A percentile compares a stretch with the other conserved stretches of the same genome.
phyloP scores from a whole-genome alignment of 208 protist species.

The Acanthamoeba triangularis region DNA sequence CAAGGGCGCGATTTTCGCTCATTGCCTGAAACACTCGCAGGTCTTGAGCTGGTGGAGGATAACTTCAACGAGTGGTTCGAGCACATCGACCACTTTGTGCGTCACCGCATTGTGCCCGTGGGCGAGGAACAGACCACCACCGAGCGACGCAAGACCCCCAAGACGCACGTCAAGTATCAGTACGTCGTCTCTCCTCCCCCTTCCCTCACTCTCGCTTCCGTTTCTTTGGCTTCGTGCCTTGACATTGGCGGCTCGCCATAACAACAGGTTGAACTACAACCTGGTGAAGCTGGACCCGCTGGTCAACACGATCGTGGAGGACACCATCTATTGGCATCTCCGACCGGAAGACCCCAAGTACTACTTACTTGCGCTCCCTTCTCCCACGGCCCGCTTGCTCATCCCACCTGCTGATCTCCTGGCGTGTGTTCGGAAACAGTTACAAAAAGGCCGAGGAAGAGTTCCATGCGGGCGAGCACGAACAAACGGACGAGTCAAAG shows the following conservation, averaged over 20 bases:
- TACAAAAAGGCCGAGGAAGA: not conserved
- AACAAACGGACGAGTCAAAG: not conserved
- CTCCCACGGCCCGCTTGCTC: not conserved
- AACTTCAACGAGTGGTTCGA: constrained; percentile 71
- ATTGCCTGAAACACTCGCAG: not conserved
- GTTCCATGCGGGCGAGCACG: not conserved
- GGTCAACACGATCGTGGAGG: constrained; percentile 11
- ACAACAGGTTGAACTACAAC: not conserved
- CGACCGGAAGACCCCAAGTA: constrained; percentile 58
- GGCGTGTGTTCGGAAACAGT: too few relatives aligned
- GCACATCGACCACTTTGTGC: constrained; percentile 71
- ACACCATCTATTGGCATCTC: constrained; percentile 38
- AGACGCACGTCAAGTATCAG: constrained; percentile 59
- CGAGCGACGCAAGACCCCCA: constrained; percentile 22
- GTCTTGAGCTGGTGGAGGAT: constrained; percentile 36
- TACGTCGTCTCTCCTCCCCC: not conserved
- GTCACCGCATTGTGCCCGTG: constrained; percentile 60
- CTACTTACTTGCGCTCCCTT: not conserved
- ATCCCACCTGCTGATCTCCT: not conserved
- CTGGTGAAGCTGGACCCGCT: constrained; percentile 60
- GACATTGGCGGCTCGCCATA: not conserved
- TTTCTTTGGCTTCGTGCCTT: not conserved
- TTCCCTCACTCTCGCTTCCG: not conserved
- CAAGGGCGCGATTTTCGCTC: not conserved
- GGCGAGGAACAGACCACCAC: constrained; percentile 73